Percentiles rank a stretch among this genome's conserved stretches.
Evolutionary conservation across 1,284 basidiomycete species (phyloP).

Genomic region (Leccinum colubrinum): DNA sequence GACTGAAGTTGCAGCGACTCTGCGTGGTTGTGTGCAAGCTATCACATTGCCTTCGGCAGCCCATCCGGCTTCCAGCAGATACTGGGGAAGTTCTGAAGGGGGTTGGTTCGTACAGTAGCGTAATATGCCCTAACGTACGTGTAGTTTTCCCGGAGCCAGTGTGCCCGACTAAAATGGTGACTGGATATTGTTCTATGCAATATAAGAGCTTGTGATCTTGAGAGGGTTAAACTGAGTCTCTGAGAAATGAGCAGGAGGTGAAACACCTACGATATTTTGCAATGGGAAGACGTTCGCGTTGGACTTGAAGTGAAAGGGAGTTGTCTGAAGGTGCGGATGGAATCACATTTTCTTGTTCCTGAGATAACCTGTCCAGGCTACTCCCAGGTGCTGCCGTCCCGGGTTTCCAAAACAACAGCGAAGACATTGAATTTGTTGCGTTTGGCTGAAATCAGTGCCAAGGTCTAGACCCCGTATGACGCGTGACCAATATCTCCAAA

Average conservation of each 20-base stretch:
- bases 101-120: background rate
- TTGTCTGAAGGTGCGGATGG: conserved; percentile 60
- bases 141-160: conserved; percentile 98
- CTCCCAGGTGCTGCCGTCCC: conserved; percentile 87
- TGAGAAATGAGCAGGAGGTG: background rate
- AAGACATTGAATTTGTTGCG: conserved; percentile 29
- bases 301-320: conserved; percentile 64
- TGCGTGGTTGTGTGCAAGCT: conserved; percentile 91
- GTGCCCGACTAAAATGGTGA: conserved; percentile 90
- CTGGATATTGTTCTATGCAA: conserved; percentile 79
- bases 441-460: background rate
- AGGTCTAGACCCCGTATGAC: background rate
- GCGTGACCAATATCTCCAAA: conserved; percentile 11
- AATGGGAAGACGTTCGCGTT: conserved; percentile 84
- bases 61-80: conserved; percentile 90
- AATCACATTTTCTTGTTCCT: conserved; percentile 69
- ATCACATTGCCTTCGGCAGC: conserved; percentile 76
- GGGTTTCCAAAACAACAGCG: conserved; percentile 76
- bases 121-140: conserved; percentile 54
- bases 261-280: conserved; percentile 73
- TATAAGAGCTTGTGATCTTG: conserved; percentile 78
- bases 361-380: conserved; percentile 79
- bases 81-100: conserved; percentile 86
- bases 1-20: conserved; percentile 94
- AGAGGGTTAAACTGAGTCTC: background rate